These are phyloP conservation scores for Candida pseudocylindracea DNA, from an alignment of 1,139 yeast species.

Conservation along the genomic window DNA sequence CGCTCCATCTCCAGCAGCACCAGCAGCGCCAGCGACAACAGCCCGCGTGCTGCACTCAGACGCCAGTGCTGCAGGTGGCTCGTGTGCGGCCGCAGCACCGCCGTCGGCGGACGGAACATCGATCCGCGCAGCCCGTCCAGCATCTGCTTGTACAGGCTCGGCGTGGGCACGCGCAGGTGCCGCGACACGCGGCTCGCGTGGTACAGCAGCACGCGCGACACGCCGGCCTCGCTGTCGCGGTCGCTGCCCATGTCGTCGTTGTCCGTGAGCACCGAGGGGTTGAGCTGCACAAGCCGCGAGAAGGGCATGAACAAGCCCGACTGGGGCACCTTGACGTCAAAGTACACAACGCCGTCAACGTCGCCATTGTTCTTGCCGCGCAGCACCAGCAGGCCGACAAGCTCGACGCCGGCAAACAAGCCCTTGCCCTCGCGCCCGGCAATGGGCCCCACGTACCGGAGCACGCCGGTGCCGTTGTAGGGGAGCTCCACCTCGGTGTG, in stretches of 20 bases:
- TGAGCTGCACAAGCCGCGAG: too few relatives aligned
- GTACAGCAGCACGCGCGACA: too few relatives aligned
- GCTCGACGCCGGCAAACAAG: constrained; percentile 74
- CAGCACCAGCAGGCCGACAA: constrained; percentile 34
- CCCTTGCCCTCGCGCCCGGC: constrained; percentile 36
- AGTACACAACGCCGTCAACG: constrained; percentile 34
- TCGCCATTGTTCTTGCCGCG: constrained; percentile 71
- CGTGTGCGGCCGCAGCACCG: constrained; percentile 1
- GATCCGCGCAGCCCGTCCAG: too few relatives aligned
- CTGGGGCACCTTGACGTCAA: constrained; percentile 29
- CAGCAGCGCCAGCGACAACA: background rate
- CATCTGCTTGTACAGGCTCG: too few relatives aligned
- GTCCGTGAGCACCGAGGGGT: too few relatives aligned
- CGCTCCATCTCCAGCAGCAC: constrained; percentile 1
- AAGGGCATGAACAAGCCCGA: constrained; percentile 57
- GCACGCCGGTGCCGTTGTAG: constrained; percentile 22
- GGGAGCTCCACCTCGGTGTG: too few relatives aligned
- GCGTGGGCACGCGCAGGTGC: too few relatives aligned
- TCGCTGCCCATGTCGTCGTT: too few relatives aligned
- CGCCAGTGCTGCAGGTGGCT: constrained; percentile 4
- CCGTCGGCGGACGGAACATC: background rate
- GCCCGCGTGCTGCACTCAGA: background rate
- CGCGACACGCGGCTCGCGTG: too few relatives aligned
- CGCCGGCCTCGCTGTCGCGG: too few relatives aligned
- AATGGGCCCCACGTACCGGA: constrained; percentile 56